Evolutionary conservation across 2,329 filamentous ascomycete genomes (phyloP).

Genomic region (Colletotrichum truncatum): DNA sequence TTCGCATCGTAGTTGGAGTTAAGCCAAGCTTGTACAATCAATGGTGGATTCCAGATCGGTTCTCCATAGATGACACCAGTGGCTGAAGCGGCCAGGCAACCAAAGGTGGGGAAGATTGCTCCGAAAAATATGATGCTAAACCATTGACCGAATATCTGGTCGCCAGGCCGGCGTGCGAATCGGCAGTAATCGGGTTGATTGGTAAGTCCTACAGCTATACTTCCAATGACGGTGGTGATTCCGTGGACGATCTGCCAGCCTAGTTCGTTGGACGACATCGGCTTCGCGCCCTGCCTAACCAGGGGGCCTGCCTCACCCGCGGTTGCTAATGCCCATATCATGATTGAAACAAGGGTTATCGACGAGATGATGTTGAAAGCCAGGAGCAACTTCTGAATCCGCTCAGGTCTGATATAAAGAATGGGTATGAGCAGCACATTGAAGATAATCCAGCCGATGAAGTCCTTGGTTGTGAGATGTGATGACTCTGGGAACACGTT

Average conservation of each 20-base stretch:
- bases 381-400: constrained; percentile 42
- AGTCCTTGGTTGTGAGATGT: constrained; percentile 36
- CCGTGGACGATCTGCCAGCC: constrained; percentile 48
- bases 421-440: constrained; percentile 45
- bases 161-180: constrained; percentile 47
- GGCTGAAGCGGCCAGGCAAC: constrained; percentile 43
- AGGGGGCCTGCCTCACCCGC: constrained; percentile 41
- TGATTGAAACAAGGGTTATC: constrained; percentile 40
- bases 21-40: constrained; percentile 26
- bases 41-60: constrained; percentile 51
- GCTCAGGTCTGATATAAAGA: constrained; percentile 52
- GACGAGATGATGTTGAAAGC: constrained; percentile 42
- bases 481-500: constrained; percentile 36
- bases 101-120: constrained; percentile 47
- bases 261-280: constrained; percentile 34
- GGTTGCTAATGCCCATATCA: constrained; percentile 44
- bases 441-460: constrained; percentile 42
- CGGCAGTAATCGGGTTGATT: constrained; percentile 56
- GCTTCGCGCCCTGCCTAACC: constrained; percentile 31
- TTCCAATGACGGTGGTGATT: constrained; percentile 51
- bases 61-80: constrained; percentile 41
- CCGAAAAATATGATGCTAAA: constrained; percentile 49
- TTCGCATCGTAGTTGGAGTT: constrained; percentile 10
- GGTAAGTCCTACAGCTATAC: constrained; percentile 52
- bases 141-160: constrained; percentile 51